Base-by-base conservation (phyloP, 2,329 filamentous ascomycete species). In the Alternaria panax region DNA sequence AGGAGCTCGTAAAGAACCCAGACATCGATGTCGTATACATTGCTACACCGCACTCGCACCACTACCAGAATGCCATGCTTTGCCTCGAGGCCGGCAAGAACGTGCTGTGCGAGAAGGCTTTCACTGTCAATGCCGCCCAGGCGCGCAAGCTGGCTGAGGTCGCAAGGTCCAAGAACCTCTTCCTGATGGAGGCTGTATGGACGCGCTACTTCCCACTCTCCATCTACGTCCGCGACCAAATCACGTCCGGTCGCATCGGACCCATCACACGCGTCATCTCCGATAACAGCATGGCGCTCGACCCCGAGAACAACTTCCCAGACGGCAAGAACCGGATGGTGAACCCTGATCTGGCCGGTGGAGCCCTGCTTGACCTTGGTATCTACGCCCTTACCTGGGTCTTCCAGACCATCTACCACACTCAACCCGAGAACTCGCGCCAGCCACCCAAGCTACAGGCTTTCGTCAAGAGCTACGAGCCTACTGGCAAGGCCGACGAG, bases 361-460 rank as follows among this genome's bases (percentile, higher is more conserved):
- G 93, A 53, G 90, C 89, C 2, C 81, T 96, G 54, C 85, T 97
- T 51, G 93, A 97, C 78, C 83, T 97, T 57, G 93, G 93, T 62
- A 90, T 97, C 78, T 97, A 97, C 81, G 87, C 91, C 46, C 80
- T 97, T 62, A 96, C 92, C 30, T 97, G 93, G 93, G 86, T 95
- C 7, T 96, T 94, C 84, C 92, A 96, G 80, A 90, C 90, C 43
- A 85, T 96, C 27, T 96, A 96, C 80, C 91, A 93, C 77, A 87
- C 90, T 3, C 90, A 93, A 72, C 84, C 88, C 2, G 83, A 75
- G 28, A 76, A 80, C 9, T 77, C 86, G 54, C 90, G 92, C 68
- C 86, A 92, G 76, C 73, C 85, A 1, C 93, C 93, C 5, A 84
- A 82, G 43, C 88, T 95, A 4, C 80, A 88, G 9, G 85, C 88